A percentile compares a stretch with the other conserved stretches of the same genome.
Conservation (phyloP, 495 filamentous ascomycete genomes). For the Neurospora sp. region DNA sequence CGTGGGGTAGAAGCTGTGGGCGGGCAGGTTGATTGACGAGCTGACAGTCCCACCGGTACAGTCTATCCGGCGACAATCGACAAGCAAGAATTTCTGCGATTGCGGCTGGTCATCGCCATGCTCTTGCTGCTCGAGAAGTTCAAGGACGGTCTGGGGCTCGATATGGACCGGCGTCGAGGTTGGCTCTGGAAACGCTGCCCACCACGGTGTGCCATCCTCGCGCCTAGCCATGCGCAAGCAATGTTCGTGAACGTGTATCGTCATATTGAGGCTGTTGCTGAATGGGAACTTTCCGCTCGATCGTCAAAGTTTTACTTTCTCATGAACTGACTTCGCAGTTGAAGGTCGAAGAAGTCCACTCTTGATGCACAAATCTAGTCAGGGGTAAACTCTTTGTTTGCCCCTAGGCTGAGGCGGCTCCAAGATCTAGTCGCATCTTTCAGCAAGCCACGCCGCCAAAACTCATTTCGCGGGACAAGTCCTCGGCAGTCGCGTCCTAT, state of each 20-base stretch:
- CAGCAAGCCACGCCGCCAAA: not conserved
- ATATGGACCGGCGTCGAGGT: conserved; percentile 6
- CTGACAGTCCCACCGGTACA: conserved; percentile 21
- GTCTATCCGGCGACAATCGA: conserved; percentile 22
- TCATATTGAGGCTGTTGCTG: conserved; percentile 1
- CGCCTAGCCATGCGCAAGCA: conserved; percentile 20
- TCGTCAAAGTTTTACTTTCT: not conserved
- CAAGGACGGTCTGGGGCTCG: conserved; percentile 7
- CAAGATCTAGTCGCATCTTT: not conserved
- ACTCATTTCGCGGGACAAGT: not conserved
- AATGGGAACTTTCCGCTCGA: not conserved
- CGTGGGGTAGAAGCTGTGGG: conserved; percentile 38
- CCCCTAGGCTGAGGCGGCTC: not conserved
- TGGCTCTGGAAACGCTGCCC: conserved; percentile 27
- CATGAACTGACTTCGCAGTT: not conserved
- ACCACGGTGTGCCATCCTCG: conserved; percentile 32
- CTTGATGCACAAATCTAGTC: not conserved
- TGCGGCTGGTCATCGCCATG: not conserved
- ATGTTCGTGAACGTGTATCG: conserved; percentile 13
- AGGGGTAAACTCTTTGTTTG: not conserved
- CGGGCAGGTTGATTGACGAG: conserved; percentile 35
- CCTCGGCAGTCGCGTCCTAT: not conserved
- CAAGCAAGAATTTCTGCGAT: conserved; percentile 14
- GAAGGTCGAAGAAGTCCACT: not conserved
- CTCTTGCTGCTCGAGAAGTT: conserved; percentile 6